phyloP scores from a whole-genome alignment of 306 rosid genomes.

The Amphicarpaea edgeworthii region DNA sequence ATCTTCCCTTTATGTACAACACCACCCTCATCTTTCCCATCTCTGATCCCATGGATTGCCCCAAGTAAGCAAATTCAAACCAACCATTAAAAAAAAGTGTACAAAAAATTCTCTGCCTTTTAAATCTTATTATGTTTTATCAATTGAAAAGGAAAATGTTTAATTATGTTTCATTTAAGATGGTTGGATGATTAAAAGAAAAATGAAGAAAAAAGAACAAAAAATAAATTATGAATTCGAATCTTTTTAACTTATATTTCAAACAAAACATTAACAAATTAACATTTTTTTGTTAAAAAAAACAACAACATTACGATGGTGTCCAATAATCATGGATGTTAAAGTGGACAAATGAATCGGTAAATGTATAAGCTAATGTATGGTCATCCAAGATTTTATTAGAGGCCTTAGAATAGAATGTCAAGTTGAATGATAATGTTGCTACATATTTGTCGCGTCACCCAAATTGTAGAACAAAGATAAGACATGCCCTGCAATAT shows the following conservation, averaged over 20 bases:
- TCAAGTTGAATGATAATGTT: constrained; percentile 16
- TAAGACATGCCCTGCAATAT: too few relatives aligned
- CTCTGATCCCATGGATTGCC: constrained; percentile 55
- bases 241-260: too few relatives aligned
- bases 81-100: neutral
- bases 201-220: too few relatives aligned
- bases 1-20: constrained; percentile 48
- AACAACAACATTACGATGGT: too few relatives aligned
- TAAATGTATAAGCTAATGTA: neutral
- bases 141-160: neutral
- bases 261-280: too few relatives aligned
- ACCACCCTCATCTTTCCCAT: constrained; percentile 55
- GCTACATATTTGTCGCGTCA: neutral
- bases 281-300: too few relatives aligned
- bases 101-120: neutral
- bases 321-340: neutral
- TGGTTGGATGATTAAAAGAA: too few relatives aligned
- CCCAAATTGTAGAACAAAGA: neutral
- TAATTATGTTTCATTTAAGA: too few relatives aligned
- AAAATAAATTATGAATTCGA: too few relatives aligned
- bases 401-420: neutral
- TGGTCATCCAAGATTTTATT: neutral
- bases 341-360: neutral
- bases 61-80: constrained; percentile 36
- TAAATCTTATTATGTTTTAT: neutral